Evolutionary conservation across 164 flowering plant species (phyloP).

Genomic region (Dillenia suffruticosa): DNA sequence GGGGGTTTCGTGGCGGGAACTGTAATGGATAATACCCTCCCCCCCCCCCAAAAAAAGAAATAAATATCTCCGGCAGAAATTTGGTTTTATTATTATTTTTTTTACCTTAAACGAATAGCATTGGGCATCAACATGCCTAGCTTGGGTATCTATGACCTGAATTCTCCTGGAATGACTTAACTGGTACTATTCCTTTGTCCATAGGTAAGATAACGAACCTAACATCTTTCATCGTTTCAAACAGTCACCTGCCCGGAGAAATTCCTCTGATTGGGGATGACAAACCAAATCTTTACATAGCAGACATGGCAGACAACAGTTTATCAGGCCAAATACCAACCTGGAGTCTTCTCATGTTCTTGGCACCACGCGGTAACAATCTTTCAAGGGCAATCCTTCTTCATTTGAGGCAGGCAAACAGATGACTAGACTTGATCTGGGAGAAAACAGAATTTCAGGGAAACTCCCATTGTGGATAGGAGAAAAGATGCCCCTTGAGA

Average conservation of each 20-base stretch:
- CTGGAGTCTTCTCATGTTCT: neutral
- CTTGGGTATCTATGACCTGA: neutral
- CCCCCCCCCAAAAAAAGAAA: no score
- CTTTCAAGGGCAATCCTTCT: conserved; percentile 7
- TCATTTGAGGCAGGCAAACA: neutral
- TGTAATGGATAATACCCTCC: no score
- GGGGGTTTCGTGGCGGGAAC: no score
- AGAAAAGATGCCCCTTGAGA: neutral
- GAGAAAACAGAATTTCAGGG: conserved; percentile 10
- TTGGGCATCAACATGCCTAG: neutral
- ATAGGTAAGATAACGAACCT: neutral
- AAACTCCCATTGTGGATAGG: conserved; percentile 19
- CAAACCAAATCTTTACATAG: neutral
- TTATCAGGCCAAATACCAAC: conserved; percentile 19
- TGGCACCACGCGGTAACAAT: conserved; percentile 8
- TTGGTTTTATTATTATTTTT: no score
- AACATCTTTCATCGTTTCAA: conserved; percentile 3
- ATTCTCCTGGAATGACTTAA: conserved; percentile 6
- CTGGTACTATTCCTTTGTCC: conserved; percentile 11
- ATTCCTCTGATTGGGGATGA: conserved; percentile 2
- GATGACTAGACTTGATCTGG: conserved; percentile 12
- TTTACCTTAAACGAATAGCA: no score
- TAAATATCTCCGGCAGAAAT: no score
- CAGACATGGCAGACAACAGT: conserved; percentile 15
- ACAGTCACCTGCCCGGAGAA: conserved; percentile 5